Evolutionary conservation across 306 rosid species (phyloP), one percentile per base, ranked within the genome.

Genomic region (Trifolium pratense): DNA sequence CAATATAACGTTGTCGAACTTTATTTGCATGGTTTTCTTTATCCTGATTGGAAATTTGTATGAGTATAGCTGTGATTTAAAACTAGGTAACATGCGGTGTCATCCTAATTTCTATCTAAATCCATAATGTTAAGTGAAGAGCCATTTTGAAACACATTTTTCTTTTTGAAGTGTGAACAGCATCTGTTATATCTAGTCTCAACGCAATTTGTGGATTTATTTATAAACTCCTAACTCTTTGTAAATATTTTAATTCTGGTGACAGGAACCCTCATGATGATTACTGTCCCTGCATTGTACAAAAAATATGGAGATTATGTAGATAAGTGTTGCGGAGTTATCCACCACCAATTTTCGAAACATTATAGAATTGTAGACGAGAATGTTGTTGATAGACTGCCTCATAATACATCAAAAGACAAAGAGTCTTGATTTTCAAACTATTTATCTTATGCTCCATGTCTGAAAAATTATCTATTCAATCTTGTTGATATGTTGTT

Each of bases 341-440:
- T 90, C 83, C 84, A 86, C 52, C 79, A 26, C 61, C 95, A 91
- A 68, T 89, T 94, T 82, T 88, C 96, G 40, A 91, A 86, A 87
- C 92, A 88, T 75, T 94, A 91, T 51, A 88, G 80, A 86, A 75
- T 91, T 29, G 93, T 94, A 60, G 97, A 94, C 65, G 97, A 91
- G 45, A 86, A 61, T 76, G 89, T 94, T 63, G 64, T 89, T 75
- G 86, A 76, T 84, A 88, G 89, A 83, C 84, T 89, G 46, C 92
- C 91, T 29, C 89, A 80, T 53, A 84, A 78, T 82, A 59, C 73
- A 40, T 49, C 90, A 2, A 88, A 85, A 81, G 95, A 92, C 78
- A 92, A 92, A 76, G 96, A 88, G 17, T 70, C 81, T 14, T 92
- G 73, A 84, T 53, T 77, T 32, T 53, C 66, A 48, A 34, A 62